A percentile compares a stretch with the other conserved stretches of the same genome.
Conservation (phyloP, 2,329 filamentous ascomycete species). For the Purpureocillium takamizusanense region DNA sequence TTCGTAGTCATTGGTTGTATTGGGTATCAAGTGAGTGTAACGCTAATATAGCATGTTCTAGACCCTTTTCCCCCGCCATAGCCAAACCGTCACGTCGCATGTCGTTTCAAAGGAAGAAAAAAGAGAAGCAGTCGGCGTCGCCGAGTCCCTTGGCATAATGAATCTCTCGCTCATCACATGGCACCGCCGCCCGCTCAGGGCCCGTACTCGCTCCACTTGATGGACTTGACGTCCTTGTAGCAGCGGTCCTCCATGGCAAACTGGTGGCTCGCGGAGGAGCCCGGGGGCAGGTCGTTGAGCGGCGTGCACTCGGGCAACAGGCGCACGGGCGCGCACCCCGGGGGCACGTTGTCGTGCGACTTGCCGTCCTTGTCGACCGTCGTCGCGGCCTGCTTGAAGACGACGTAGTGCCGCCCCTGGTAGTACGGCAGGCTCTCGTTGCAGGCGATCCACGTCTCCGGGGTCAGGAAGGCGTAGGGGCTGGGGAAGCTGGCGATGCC, state of each 20-base stretch:
- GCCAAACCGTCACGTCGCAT: too few species aligned
- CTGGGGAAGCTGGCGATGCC: constrained; percentile 20
- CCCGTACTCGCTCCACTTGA: constrained; percentile 25
- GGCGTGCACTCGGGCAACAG: constrained; percentile 31
- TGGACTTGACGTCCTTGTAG: constrained; percentile 26
- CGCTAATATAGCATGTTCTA: too few species aligned
- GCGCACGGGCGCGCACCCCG: constrained; percentile 27
- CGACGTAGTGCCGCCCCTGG: constrained; percentile 19
- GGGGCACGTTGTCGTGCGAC: constrained; percentile 17
- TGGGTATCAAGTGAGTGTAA: too few species aligned
- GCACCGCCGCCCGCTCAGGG: background rate
- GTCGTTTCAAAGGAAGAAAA: too few species aligned
- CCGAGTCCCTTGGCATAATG: too few species aligned
- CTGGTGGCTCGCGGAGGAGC: constrained; percentile 25
- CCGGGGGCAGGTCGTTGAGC: constrained; percentile 23
- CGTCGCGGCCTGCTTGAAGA: constrained; percentile 24
- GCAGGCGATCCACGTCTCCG: constrained; percentile 32
- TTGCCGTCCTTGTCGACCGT: constrained; percentile 10
- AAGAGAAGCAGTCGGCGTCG: too few species aligned
- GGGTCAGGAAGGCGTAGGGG: constrained; percentile 18
- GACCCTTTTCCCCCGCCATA: too few species aligned
- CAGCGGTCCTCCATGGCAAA: constrained; percentile 25
- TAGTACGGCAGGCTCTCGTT: constrained; percentile 29
- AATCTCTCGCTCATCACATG: background rate
- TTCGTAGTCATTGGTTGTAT: too few species aligned